Evolutionary conservation across 1,139 yeast species (phyloP).

Genomic region (Komagataea norvegica): DNA sequence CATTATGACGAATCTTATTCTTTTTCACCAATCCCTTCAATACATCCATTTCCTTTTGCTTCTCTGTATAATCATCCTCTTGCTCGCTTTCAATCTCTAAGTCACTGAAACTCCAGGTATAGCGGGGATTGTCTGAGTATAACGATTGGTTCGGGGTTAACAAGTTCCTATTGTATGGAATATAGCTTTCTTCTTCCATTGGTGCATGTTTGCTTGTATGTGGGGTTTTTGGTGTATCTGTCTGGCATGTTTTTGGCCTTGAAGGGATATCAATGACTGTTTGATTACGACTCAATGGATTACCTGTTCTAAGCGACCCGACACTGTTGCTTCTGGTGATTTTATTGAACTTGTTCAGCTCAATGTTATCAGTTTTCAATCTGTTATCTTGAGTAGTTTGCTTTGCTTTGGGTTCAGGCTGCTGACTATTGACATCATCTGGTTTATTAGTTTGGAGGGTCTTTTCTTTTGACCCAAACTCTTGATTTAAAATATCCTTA

Average conservation of each 20-base stretch:
- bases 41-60: slow-evolving; percentile 2
- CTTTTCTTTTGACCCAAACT: neutral
- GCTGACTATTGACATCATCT: too few relatives aligned
- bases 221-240: neutral
- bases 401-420: too few relatives aligned
- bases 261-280: neutral
- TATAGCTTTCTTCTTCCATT: neutral
- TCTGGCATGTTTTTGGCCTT: neutral
- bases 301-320: neutral
- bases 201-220: neutral
- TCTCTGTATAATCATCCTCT: neutral
- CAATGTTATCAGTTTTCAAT: too few relatives aligned
- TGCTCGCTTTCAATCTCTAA: slow-evolving; percentile 5
- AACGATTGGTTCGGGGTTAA: neutral
- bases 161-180: slow-evolving; percentile 2
- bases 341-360: neutral
- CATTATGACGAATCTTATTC: slow-evolving; percentile 6
- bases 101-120: slow-evolving; percentile 4
- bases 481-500: neutral
- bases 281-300: neutral
- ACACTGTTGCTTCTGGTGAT: slow-evolving; percentile 6
- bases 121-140: neutral
- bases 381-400: too few relatives aligned
- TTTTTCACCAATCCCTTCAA: slow-evolving; percentile 3
- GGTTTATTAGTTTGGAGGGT: neutral